Evolutionary conservation across 2,329 filamentous ascomycete genomes (phyloP).

Genomic region (Aspergillus costaricaensis): DNA sequence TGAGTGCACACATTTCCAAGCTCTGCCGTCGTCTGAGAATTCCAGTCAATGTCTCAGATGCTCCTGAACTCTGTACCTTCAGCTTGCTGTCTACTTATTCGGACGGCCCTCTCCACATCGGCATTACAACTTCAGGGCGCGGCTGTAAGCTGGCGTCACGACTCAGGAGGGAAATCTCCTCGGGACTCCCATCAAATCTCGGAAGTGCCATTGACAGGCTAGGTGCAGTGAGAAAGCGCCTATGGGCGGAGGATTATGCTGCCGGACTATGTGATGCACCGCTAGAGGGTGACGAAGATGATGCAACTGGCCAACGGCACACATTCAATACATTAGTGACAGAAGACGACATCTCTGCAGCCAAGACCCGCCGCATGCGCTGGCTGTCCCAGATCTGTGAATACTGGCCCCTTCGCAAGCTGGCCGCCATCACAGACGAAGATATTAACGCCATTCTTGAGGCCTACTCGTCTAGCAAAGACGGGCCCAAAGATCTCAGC

Average conservation of each 20-base stretch:
- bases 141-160: slow-evolving; percentile 92
- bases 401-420: slow-evolving; percentile 88
- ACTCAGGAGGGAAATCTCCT: slow-evolving; percentile 83
- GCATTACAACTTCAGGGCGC: slow-evolving; percentile 90
- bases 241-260: slow-evolving; percentile 72
- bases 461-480: slow-evolving; percentile 58
- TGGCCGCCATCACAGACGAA: slow-evolving; percentile 75
- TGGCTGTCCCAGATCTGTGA: slow-evolving; percentile 97
- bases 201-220: slow-evolving; percentile 76
- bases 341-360: slow-evolving; percentile 70
- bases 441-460: slow-evolving; percentile 77
- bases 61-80: slow-evolving; percentile 83
- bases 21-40: slow-evolving; percentile 80
- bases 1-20: slow-evolving; percentile 66
- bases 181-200: slow-evolving; percentile 72
- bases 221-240: slow-evolving; percentile 69
- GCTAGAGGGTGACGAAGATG: slow-evolving; percentile 51
- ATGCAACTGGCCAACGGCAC: slow-evolving; percentile 63
- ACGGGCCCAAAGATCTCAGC: slow-evolving; percentile 19
- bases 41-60: slow-evolving; percentile 89
- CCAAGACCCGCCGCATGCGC: slow-evolving; percentile 78
- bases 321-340: slow-evolving; percentile 81
- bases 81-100: slow-evolving; percentile 83
- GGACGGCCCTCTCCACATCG: slow-evolving; percentile 90
- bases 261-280: slow-evolving; percentile 48